These are phyloP conservation scores for Ceratorhiza oryzae-sativae DNA, from an alignment of 1,284 basidiomycete species.

Conservation along the genomic window DNA sequence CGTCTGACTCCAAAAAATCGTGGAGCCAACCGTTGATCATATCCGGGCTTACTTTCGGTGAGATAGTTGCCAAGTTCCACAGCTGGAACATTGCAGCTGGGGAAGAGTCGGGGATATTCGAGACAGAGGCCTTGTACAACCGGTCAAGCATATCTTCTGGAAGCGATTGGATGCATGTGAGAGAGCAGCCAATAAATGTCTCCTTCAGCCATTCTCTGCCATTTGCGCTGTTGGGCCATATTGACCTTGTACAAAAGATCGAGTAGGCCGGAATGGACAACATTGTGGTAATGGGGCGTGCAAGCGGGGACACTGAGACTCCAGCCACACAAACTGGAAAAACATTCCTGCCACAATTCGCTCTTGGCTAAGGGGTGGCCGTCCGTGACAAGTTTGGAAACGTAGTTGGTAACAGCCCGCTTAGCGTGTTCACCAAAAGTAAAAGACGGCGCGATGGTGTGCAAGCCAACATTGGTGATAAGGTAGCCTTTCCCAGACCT, in stretches of 20 bases:
- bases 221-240: not conserved
- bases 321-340: not conserved
- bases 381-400: too few species aligned
- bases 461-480: not conserved
- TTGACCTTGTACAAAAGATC: not conserved
- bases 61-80: too few species aligned
- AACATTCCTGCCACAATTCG: not conserved
- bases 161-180: not conserved
- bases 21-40: too few species aligned
- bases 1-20: too few species aligned
- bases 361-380: too few species aligned
- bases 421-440: not conserved
- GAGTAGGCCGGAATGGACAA: not conserved
- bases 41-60: too few species aligned
- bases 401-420: not conserved
- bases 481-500: too few species aligned
- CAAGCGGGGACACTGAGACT: not conserved
- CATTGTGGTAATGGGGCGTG: not conserved
- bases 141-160: not conserved
- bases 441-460: not conserved
- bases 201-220: not conserved
- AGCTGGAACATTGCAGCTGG: too few species aligned
- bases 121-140: not conserved
- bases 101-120: too few species aligned
- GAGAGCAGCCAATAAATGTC: not conserved